A percentile compares a stretch with the other conserved stretches of the same genome.
phyloP scores from a whole-genome alignment of 2,329 filamentous ascomycete species.

The Verticillium zaregamsianum region DNA sequence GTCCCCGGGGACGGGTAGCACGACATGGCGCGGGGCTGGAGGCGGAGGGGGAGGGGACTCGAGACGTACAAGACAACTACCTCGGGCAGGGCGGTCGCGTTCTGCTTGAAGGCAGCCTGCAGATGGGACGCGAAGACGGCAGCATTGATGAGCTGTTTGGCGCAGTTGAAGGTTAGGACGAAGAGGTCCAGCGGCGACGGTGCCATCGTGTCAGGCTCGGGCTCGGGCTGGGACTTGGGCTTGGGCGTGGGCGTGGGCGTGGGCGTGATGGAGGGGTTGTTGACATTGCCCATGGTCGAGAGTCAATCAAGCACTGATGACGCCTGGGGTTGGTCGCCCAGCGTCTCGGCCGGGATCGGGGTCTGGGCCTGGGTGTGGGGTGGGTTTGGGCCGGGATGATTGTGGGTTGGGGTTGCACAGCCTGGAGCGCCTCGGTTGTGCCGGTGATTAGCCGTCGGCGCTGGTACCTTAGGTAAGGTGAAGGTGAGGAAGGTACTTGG shows the following conservation, averaged over 20 bases:
- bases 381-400: background rate
- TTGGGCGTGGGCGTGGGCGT: background rate
- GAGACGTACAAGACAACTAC: slow-evolving; percentile 52
- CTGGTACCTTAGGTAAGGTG: too few relatives aligned
- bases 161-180: slow-evolving; percentile 88
- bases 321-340: background rate
- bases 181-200: slow-evolving; percentile 62
- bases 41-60: background rate
- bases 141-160: slow-evolving; percentile 64
- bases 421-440: background rate
- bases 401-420: background rate
- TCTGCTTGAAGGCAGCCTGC: slow-evolving; percentile 51
- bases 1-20: background rate
- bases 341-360: background rate
- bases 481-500: too few relatives aligned
- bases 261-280: slow-evolving; percentile 7
- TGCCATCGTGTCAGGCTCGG: slow-evolving; percentile 22
- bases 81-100: slow-evolving; percentile 43
- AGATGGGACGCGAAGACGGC: slow-evolving; percentile 69
- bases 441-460: too few relatives aligned
- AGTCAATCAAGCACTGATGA: background rate
- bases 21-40: background rate
- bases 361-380: background rate
- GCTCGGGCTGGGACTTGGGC: background rate
- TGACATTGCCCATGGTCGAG: slow-evolving; percentile 8